Percentiles rank a stretch among this genome's conserved stretches.
Evolutionary conservation across 2,329 filamentous ascomycete genomes (phyloP).

Genomic region (Didymella segeticola): DNA sequence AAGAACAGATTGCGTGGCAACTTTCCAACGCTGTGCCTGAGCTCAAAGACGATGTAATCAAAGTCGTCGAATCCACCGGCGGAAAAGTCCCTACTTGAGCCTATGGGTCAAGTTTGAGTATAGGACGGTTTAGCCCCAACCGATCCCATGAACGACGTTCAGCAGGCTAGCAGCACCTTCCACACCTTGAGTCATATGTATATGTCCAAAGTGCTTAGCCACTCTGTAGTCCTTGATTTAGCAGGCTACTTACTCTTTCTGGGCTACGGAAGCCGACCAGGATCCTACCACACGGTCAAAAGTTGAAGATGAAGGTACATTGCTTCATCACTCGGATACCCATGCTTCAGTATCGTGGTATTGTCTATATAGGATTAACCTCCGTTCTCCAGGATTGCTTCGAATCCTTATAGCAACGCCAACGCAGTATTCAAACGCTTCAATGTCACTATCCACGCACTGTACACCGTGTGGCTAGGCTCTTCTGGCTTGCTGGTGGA

Average conservation of each 20-base stretch:
- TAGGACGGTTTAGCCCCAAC: no score
- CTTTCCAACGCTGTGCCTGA: constrained; percentile 66
- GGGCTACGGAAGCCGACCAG: background rate
- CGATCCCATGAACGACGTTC: background rate
- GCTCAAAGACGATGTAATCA: constrained; percentile 60
- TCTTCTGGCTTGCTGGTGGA: background rate
- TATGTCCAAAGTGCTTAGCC: background rate
- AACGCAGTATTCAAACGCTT: background rate
- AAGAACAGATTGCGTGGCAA: constrained; percentile 65
- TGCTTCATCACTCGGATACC: background rate
- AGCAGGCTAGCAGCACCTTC: background rate
- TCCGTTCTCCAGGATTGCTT: background rate
- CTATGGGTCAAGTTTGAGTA: background rate
- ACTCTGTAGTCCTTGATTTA: no score
- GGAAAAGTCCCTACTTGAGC: constrained; percentile 41
- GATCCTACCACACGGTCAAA: background rate
- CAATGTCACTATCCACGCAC: background rate
- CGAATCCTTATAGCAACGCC: background rate
- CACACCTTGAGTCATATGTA: background rate
- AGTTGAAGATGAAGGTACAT: background rate
- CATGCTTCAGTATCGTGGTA: background rate
- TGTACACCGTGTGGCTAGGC: background rate
- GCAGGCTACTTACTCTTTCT: no score
- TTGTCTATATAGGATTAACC: no score
- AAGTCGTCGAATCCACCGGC: constrained; percentile 56